A percentile compares a stretch with the other conserved stretches of the same genome.
Evolutionary conservation across 108 stramenopile species (phyloP).

Genomic region (Nannochloropsis salina): DNA sequence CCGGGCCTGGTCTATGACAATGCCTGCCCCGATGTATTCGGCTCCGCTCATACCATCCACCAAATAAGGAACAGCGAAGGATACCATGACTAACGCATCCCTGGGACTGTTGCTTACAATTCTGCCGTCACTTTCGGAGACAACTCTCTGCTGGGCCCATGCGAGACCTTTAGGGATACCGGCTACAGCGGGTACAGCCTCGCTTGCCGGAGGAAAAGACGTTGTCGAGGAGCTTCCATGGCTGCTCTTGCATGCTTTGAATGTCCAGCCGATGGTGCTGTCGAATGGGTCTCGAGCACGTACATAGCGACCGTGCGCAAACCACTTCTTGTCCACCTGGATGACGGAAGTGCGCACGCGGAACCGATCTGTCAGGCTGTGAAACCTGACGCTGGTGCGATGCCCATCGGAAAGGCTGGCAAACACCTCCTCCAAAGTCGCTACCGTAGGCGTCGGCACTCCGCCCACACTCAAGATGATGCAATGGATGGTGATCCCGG

Average conservation of each 20-base stretch:
- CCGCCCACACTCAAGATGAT: constrained; percentile 44
- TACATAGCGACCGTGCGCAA: constrained; percentile 30
- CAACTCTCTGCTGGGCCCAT: background rate
- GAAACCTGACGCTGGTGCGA: constrained; percentile 21
- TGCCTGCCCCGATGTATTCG: constrained; percentile 37
- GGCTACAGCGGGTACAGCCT: background rate
- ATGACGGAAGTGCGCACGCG: constrained; percentile 38
- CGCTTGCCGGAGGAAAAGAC: background rate
- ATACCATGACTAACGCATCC: constrained; percentile 43
- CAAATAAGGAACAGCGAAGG: constrained; percentile 45
- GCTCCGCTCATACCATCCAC: constrained; percentile 43
- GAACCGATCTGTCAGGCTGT: constrained; percentile 29
- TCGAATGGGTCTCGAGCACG: background rate
- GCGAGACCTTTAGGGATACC: no score
- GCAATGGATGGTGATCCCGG: constrained; percentile 30
- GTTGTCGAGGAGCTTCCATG: background rate
- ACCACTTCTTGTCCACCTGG: constrained; percentile 52
- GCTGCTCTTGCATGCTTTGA: background rate
- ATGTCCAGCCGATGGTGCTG: constrained; percentile 22
- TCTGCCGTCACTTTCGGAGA: background rate
- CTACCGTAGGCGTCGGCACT: constrained; percentile 44
- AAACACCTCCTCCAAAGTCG: constrained; percentile 39
- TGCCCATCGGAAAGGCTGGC: constrained; percentile 33
- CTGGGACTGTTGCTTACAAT: background rate
- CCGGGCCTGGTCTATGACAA: constrained; percentile 46